Evolutionary conservation across 148 eudicot genomes (phyloP).

Genomic region (Cornus florida): DNA sequence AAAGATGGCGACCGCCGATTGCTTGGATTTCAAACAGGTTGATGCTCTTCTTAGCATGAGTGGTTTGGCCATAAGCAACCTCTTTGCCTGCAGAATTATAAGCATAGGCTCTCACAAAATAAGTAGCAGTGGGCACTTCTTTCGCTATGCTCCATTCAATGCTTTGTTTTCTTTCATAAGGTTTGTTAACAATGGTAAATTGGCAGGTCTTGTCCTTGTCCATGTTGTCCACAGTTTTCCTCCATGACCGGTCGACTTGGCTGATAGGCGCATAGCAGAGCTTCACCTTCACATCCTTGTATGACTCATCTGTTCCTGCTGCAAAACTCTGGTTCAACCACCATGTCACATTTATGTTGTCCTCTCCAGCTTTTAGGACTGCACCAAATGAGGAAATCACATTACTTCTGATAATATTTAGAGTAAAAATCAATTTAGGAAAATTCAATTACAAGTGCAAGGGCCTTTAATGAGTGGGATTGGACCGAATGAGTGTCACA

Average conservation of each 20-base stretch:
- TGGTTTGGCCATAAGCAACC: slow-evolving; percentile 34
- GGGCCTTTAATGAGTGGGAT: no score
- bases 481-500: no score
- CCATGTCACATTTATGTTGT: slow-evolving; percentile 30
- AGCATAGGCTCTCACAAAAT: slow-evolving; percentile 32
- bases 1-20: slow-evolving; percentile 31
- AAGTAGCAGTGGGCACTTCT: slow-evolving; percentile 32
- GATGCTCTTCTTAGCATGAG: slow-evolving; percentile 15
- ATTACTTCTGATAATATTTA: no score
- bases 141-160: slow-evolving; percentile 19
- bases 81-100: slow-evolving; percentile 13
- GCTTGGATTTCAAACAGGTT: slow-evolving; percentile 31
- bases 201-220: slow-evolving; percentile 40
- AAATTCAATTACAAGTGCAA: no score
- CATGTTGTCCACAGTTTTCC: slow-evolving; percentile 27
- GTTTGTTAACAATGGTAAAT: slow-evolving; percentile 14
- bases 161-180: slow-evolving; percentile 11
- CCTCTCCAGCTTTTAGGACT: slow-evolving; percentile 15
- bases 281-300: slow-evolving; percentile 29
- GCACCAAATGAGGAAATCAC: background rate
- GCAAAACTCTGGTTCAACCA: slow-evolving; percentile 16
- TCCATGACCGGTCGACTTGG: slow-evolving; percentile 32
- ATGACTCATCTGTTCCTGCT: slow-evolving; percentile 22
- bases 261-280: slow-evolving; percentile 40
- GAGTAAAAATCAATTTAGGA: no score